Base-by-base conservation (phyloP, 371 early-diverging fungal genomes). In the Mortierella sp. region DNA sequence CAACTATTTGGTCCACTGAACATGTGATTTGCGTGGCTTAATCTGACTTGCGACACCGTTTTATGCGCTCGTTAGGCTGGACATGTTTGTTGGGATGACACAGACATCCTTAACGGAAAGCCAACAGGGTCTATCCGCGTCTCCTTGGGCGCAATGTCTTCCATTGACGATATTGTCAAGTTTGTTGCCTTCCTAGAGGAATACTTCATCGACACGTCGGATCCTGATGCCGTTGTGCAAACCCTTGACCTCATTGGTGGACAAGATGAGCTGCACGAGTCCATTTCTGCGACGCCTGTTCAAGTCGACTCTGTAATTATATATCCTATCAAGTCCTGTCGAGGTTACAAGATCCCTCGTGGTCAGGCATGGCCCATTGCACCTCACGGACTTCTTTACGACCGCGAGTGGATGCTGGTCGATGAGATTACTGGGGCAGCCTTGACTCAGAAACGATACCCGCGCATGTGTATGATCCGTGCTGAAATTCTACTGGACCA, bases 311-410 rank as follows among this genome's bases (percentile, higher is more conserved):
- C 64, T 15, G 54, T 80, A 24, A 59, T 79, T n/a, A 66, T 90
- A 6, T 88, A 84, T 54, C 93, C 93, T 0, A 83, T 92, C 64
- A 92, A 92, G 70, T 89, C 90, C 27, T 92, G 93, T 63, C 86
- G 82, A 19, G 90, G 88, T 42, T 87, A 80, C 76, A 58, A 56
- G n/a, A 80, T 88, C 23, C 80, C 83, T 21, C 15, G 55, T 4
- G 66, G 63, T 11, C 55, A 43, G 39, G 28, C 80, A 2, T 92
- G 91, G 91, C 85, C 86, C 15, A 66, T 92, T 11, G 82, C 83
- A 0, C 72, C 66, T 7, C 75, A 82, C 50, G 91, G 91, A 4
- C 69, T 91, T 39, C 57, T 72, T 24, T 86, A 84, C 50, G 93
- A 92, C 72, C 84, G 91, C 27, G 80, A 83, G 50, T 92, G 89